phyloP scores from a whole-genome alignment of 768 basidiomycete genomes.

The Boletus rufocinnamomeus region DNA sequence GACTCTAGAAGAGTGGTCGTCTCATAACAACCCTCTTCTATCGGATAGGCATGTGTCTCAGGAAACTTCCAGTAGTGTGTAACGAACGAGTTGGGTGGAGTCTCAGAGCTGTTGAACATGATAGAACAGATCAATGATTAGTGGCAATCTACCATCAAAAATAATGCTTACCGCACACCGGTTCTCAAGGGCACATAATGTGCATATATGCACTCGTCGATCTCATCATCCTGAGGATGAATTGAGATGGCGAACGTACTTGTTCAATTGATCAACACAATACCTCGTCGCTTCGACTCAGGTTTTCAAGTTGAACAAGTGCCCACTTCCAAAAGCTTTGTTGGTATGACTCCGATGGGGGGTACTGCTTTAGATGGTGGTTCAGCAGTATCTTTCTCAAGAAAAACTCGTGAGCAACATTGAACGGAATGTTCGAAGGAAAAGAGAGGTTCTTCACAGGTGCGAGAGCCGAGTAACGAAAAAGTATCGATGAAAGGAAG shows the following conservation, averaged over 20 bases:
- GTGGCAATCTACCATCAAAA: neutral
- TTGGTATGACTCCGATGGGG: conserved; percentile 67
- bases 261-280: conserved; percentile 24
- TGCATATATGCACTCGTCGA: conserved; percentile 66
- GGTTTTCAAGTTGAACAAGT: conserved; percentile 53
- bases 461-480: conserved; percentile 53
- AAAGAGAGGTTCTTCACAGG: conserved; percentile 45
- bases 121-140: conserved; percentile 2
- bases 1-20: conserved; percentile 71
- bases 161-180: conserved; percentile 29
- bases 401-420: conserved; percentile 55
- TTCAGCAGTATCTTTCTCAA: conserved; percentile 52
- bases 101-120: conserved; percentile 23
- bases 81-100: conserved; percentile 50
- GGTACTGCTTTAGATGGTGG: conserved; percentile 54
- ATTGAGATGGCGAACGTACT: conserved; percentile 2
- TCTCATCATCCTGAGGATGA: conserved; percentile 51
- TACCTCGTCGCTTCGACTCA: conserved; percentile 48
- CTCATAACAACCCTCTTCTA: conserved; percentile 31
- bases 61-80: conserved; percentile 62
- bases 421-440: conserved; percentile 41
- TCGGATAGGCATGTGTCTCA: neutral
- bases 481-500: conserved; percentile 46
- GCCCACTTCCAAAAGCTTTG: conserved; percentile 74
- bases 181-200: conserved; percentile 52